Evolutionary conservation across 495 filamentous ascomycete species (phyloP).

Genomic region (Pseudevernia furfuracea): DNA sequence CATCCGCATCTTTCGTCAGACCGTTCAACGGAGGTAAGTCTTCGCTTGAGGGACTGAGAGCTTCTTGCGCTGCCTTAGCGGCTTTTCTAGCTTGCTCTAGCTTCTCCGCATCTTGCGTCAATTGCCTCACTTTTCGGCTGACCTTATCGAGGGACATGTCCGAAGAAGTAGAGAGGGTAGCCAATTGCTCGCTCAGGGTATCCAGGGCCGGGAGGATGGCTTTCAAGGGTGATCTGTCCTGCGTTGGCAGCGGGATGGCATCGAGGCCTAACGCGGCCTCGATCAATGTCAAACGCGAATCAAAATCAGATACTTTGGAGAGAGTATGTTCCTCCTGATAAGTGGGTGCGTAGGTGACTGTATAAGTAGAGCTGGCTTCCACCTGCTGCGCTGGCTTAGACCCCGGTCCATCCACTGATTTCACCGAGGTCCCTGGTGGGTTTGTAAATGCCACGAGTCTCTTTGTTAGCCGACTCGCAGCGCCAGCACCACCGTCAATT

Average conservation of each 20-base stretch:
- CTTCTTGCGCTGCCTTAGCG: slow-evolving; percentile 49
- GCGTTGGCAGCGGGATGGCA: slow-evolving; percentile 52
- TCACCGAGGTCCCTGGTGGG: slow-evolving; percentile 17
- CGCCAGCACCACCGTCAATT: slow-evolving; percentile 28
- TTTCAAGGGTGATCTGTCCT: slow-evolving; percentile 46
- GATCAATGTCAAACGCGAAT: slow-evolving; percentile 65
- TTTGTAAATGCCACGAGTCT: slow-evolving; percentile 25
- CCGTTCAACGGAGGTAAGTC: background rate
- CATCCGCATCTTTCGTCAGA: background rate
- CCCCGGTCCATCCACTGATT: slow-evolving; percentile 19
- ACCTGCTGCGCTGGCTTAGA: slow-evolving; percentile 15
- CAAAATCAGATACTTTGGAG: slow-evolving; percentile 79
- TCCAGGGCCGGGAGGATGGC: slow-evolving; percentile 76
- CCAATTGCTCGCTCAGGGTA: slow-evolving; percentile 62
- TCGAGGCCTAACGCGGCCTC: slow-evolving; percentile 78
- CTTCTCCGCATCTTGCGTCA: slow-evolving; percentile 67
- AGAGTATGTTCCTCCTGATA: slow-evolving; percentile 59
- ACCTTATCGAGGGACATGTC: slow-evolving; percentile 41
- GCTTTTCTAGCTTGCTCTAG: slow-evolving; percentile 64
- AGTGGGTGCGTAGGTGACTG: slow-evolving; percentile 46
- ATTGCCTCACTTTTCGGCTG: slow-evolving; percentile 20
- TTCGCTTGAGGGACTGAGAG: slow-evolving; percentile 8
- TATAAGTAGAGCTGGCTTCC: slow-evolving; percentile 36
- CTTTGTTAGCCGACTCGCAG: slow-evolving; percentile 29
- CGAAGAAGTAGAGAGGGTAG: slow-evolving; percentile 54